Evolutionary conservation across 371 early-diverging fungal species (phyloP).

Genomic region (Syncephalis plumigaleata): DNA sequence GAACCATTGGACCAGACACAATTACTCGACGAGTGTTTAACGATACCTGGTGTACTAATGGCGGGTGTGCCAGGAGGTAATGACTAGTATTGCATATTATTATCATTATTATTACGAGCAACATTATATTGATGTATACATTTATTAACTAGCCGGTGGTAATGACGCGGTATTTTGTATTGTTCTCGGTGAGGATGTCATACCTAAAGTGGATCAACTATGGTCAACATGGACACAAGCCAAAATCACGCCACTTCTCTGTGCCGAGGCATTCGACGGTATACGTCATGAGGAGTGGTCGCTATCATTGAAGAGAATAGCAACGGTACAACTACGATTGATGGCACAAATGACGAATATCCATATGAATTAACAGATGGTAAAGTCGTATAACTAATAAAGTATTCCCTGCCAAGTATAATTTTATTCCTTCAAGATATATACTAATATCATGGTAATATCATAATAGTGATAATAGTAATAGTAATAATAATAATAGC

Average conservation of each 20-base stretch:
- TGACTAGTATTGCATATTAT: slow-evolving; percentile 3
- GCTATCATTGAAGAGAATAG: too few species aligned
- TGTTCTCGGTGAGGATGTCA: slow-evolving; percentile 27
- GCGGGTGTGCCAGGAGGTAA: slow-evolving; percentile 89
- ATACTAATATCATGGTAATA: too few species aligned
- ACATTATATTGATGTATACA: not conserved
- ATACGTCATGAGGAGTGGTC: not conserved
- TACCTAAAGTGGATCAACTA: slow-evolving; percentile 24
- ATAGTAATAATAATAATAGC: too few species aligned
- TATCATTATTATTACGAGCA: not conserved
- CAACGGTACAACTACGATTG: too few species aligned
- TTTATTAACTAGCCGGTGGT: slow-evolving; percentile 63
- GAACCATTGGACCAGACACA: slow-evolving; percentile 78
- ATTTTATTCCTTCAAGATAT: too few species aligned
- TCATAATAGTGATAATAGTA: too few species aligned
- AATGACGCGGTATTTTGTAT: slow-evolving; percentile 92
- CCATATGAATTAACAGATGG: too few species aligned
- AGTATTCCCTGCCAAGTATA: too few species aligned
- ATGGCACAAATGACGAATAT: too few species aligned
- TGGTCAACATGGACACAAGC: slow-evolving; percentile 58
- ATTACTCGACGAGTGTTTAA: slow-evolving; percentile 59
- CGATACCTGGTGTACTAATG: slow-evolving; percentile 62
- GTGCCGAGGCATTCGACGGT: slow-evolving; percentile 16
- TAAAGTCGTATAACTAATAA: too few species aligned
- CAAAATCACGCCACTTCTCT: slow-evolving; percentile 56